These are phyloP conservation scores for Polygonum aviculare DNA, from an alignment of 148 eudicot genomes.

Conservation along the genomic window DNA sequence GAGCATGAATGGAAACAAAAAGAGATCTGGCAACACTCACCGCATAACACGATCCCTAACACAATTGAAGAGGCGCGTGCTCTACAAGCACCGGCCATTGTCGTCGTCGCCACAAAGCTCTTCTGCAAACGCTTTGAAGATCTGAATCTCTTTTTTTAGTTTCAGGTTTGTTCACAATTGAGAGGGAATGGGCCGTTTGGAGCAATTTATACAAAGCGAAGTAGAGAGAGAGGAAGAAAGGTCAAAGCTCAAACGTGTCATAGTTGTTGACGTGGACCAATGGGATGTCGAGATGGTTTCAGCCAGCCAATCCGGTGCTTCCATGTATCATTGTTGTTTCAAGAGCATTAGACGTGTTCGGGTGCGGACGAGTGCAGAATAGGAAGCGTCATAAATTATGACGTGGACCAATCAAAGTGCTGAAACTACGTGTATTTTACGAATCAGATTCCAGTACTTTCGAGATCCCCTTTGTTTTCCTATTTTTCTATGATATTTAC, in stretches of 20 bases:
- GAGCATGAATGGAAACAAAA: background rate
- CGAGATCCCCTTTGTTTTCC: background rate
- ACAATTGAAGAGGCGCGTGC: conserved; percentile 34
- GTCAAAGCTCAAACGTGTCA: conserved; percentile 26
- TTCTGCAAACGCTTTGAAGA: background rate
- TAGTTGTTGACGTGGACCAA: conserved; percentile 46
- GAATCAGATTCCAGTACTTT: background rate
- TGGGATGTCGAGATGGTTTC: conserved; percentile 2
- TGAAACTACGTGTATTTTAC: background rate
- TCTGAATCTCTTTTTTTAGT: background rate
- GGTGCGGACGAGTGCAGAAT: background rate
- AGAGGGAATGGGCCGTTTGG: background rate
- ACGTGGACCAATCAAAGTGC: conserved; percentile 35
- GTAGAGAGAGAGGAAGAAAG: conserved; percentile 5
- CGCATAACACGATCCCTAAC: conserved; percentile 39
- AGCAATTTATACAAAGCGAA: background rate
- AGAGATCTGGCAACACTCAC: conserved; percentile 20
- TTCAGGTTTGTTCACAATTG: background rate
- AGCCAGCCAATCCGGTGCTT: background rate
- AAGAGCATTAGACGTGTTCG: background rate
- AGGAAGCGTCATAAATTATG: conserved; percentile 22
- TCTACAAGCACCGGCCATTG: conserved; percentile 40
- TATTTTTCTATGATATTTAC: background rate
- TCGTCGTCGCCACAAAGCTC: background rate
- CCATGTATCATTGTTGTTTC: background rate